Base-by-base conservation (phyloP, 2,329 filamentous ascomycete species). In the Penicillium sp. region DNA sequence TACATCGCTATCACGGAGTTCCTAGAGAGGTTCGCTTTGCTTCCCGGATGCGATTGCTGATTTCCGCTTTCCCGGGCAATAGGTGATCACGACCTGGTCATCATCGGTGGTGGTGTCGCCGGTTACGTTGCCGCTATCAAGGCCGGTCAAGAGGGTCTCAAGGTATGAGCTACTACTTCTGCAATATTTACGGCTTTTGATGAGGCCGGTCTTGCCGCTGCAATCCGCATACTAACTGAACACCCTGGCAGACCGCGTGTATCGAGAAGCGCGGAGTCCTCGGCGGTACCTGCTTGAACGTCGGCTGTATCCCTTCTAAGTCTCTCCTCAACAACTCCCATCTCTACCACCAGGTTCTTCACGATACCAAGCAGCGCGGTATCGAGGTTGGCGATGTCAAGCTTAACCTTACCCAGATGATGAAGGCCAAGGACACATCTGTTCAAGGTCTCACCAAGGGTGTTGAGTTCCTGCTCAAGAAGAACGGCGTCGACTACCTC, bases 271-370 rank as follows among this genome's bases (percentile, higher is more conserved):
- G 94, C 75, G 94, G 94, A 68, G 84, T 86, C 60, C 87, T 99
- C 70, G 94, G 94, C 72, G 94, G 94, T 75, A 99, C 94, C 72
- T 99, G 94, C 83, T 82, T 99, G 72, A 99, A 99, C 77, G 94
- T 99, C 73, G 94, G 94, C 80, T 99, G 94, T 81, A 99, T 99
- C 75, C 94, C 94, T 66, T 99, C 94, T 65, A 99, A 99, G 81
- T 97, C 94, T 62, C 91, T 99, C 68, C 90, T 99, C 77, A 99
- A 97, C 87, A 97, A 97, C 84, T 97, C 94, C 70, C 92, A 97
- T 78, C 85, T 97, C 60, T 97, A 97, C 84, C 93, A 97, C 82
- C 89, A 92, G 80, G 89, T 97, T 73, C 86, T 95, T 60, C 93
- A 99, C 82, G 94, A 99, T 82, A 93, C 92, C 66, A 96, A 97